phyloP scores from a whole-genome alignment of 2,329 filamentous ascomycete genomes.

The Seiridium cupressi region DNA sequence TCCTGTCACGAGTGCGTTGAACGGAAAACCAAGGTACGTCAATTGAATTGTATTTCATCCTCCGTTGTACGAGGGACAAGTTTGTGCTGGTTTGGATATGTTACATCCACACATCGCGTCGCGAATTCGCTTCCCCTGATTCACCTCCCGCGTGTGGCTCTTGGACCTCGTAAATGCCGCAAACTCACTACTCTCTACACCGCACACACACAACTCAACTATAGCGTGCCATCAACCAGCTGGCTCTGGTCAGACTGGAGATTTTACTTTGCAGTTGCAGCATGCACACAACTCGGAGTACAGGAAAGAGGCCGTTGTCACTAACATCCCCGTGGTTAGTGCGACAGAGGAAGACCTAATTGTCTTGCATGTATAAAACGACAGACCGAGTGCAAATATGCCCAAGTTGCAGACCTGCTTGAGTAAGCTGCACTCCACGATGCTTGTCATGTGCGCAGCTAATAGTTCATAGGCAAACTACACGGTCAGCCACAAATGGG shows the following conservation, averaged over 20 bases:
- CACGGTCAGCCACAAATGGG: conserved; percentile 68
- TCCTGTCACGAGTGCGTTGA: conserved; percentile 80
- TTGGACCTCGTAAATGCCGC: no score
- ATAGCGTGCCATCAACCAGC: no score
- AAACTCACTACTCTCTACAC: no score
- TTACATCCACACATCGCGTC: not conserved
- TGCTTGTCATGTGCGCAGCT: conserved; percentile 12
- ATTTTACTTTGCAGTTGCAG: no score
- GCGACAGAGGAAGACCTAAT: conserved; percentile 70
- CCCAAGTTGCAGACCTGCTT: conserved; percentile 72
- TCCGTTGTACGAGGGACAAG: no score
- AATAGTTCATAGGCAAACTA: conserved; percentile 50
- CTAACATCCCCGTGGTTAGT: conserved; percentile 44
- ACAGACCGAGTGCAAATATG: conserved; percentile 74
- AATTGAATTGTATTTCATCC: not conserved
- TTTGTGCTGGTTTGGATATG: not conserved
- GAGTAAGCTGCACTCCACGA: conserved; percentile 52
- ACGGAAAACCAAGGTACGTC: conserved; percentile 71
- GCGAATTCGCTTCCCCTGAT: no score
- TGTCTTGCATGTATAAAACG: conserved; percentile 73
- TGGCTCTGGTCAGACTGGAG: no score
- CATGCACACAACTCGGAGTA: no score
- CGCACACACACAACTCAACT: no score
- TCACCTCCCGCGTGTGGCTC: no score
- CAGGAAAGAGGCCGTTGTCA: not conserved